These are phyloP conservation scores for Licmophora abbreviata DNA, from an alignment of 108 stramenopile species.

Conservation along the genomic window DNA sequence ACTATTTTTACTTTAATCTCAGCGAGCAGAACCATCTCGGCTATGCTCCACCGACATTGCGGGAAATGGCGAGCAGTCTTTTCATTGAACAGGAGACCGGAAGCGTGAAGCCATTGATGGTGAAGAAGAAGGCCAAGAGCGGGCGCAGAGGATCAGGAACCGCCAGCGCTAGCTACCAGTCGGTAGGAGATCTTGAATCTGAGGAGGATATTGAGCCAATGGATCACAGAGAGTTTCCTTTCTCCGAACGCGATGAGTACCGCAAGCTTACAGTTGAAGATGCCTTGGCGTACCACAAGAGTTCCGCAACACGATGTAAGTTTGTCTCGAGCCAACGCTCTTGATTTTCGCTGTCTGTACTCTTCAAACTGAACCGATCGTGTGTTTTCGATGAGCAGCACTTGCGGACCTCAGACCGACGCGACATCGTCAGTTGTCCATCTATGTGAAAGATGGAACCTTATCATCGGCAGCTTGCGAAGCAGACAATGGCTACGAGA, in stretches of 20 bases:
- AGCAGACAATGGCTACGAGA: too few relatives aligned
- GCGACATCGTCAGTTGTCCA: background rate
- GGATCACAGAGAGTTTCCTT: conserved; percentile 77
- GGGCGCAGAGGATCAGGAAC: background rate
- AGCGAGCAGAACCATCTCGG: conserved; percentile 27
- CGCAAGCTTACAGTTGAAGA: conserved; percentile 58
- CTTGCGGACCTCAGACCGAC: too few relatives aligned
- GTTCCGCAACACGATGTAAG: background rate
- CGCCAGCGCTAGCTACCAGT: conserved; percentile 1
- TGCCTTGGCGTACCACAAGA: conserved; percentile 25
- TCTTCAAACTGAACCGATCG: background rate
- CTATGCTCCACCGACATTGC: conserved; percentile 46
- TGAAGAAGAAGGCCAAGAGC: conserved; percentile 25
- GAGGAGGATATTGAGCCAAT: conserved; percentile 33
- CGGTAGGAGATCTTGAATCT: conserved; percentile 1
- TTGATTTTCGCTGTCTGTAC: background rate
- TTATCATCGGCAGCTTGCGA: background rate
- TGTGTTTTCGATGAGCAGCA: background rate
- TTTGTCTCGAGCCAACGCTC: background rate
- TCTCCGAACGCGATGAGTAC: conserved; percentile 64
- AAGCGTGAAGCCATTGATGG: conserved; percentile 32
- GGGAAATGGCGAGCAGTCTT: conserved; percentile 37
- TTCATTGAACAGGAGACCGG: conserved; percentile 42
- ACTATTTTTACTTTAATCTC: conserved; percentile 33
- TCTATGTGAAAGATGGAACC: background rate